phyloP scores from a whole-genome alignment of 768 basidiomycete genomes.

The Scleroderma bovista region DNA sequence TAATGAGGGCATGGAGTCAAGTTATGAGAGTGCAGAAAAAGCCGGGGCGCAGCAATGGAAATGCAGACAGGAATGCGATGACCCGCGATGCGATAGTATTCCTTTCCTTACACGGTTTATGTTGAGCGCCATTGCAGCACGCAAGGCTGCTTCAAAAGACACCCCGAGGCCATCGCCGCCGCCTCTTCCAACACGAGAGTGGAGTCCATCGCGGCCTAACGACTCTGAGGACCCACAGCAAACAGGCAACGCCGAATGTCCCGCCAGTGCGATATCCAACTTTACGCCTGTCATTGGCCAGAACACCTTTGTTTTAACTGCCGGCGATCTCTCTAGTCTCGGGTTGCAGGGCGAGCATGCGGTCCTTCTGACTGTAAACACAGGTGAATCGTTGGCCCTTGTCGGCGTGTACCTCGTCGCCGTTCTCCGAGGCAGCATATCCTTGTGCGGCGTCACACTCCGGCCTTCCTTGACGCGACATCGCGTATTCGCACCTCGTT shows the following conservation, averaged over 20 bases:
- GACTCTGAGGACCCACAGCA: not conserved
- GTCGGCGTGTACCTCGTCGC: slow-evolving; percentile 60
- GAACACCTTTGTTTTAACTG: slow-evolving; percentile 35
- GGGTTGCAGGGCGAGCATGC: slow-evolving; percentile 21
- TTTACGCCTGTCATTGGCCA: not conserved
- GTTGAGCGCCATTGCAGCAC: too few relatives aligned
- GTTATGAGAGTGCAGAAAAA: too few relatives aligned
- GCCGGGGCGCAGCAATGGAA: too few relatives aligned
- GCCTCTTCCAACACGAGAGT: not conserved
- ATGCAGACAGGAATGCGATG: too few relatives aligned
- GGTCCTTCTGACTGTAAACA: slow-evolving; percentile 39
- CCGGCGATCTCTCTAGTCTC: slow-evolving; percentile 32
- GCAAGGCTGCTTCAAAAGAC: too few relatives aligned
- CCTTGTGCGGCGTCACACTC: slow-evolving; percentile 51
- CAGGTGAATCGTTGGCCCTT: slow-evolving; percentile 54
- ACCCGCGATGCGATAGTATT: too few relatives aligned
- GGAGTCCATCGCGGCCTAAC: slow-evolving; percentile 1
- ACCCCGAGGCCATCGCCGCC: not conserved
- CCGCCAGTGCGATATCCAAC: not conserved
- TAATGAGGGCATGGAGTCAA: too few relatives aligned
- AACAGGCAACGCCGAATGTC: too few relatives aligned
- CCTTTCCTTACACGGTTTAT: too few relatives aligned
- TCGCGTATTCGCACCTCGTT: slow-evolving; percentile 69
- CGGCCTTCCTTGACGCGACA: slow-evolving; percentile 36
- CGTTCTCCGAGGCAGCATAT: slow-evolving; percentile 57